A percentile compares a stretch with the other conserved stretches of the same genome.
These are phyloP conservation scores for Pseudogymnoascus sp. DNA, from an alignment of 2,329 filamentous ascomycete species.

Conservation along the genomic window DNA sequence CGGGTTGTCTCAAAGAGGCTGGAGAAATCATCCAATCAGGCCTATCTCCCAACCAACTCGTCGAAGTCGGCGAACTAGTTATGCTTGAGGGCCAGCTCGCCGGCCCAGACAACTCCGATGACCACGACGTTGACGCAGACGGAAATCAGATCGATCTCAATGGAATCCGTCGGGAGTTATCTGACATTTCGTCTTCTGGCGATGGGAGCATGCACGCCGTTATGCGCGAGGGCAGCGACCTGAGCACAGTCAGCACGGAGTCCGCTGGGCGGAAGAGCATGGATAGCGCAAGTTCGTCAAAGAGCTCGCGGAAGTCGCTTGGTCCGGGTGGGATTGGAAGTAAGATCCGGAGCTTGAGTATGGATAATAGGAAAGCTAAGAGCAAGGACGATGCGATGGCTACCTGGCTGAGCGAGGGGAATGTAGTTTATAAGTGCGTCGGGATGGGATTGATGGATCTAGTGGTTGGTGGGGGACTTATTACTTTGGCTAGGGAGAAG, in stretches of 20 bases:
- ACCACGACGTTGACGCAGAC: background rate
- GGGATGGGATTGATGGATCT: constrained; percentile 61
- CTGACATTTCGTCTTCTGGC: background rate
- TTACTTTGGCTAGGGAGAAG: constrained; percentile 47
- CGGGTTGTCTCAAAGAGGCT: constrained; percentile 72
- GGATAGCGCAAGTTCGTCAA: background rate
- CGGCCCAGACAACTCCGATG: background rate
- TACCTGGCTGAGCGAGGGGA: constrained; percentile 36
- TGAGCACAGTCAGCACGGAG: background rate
- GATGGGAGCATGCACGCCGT: background rate
- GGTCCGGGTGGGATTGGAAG: background rate
- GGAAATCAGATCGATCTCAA: background rate
- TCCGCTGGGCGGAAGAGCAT: background rate
- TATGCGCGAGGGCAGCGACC: background rate
- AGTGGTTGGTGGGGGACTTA: constrained; percentile 49
- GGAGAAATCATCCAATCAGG: constrained; percentile 79
- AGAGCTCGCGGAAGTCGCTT: background rate
- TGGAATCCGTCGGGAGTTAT: background rate
- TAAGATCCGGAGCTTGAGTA: background rate
- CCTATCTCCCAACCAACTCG: constrained; percentile 64
- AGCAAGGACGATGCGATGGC: constrained; percentile 11
- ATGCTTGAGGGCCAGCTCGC: constrained; percentile 40
- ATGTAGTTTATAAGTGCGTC: constrained; percentile 62
- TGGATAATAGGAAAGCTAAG: constrained; percentile 7
- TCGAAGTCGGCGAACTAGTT: constrained; percentile 78